Conservation (phyloP, 1,139 yeast species). For the Meyerozyma smithsonii region DNA sequence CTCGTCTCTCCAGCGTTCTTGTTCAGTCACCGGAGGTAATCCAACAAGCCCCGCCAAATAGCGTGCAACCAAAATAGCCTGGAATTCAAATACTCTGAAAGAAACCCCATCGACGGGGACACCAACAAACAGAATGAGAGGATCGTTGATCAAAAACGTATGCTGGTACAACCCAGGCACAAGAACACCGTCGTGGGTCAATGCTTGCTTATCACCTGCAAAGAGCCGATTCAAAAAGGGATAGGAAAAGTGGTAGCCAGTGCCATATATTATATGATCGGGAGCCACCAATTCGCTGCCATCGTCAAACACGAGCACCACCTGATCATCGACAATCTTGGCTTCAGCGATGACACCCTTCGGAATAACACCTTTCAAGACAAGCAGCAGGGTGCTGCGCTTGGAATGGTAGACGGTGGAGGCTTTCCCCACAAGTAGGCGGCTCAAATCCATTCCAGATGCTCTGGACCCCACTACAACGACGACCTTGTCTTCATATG, state of each 20-base stretch:
- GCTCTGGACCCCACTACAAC: constrained; percentile 42
- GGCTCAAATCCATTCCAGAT: constrained; percentile 39
- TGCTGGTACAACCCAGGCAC: constrained; percentile 32
- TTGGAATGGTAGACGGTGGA: constrained; percentile 26
- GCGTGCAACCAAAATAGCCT: constrained; percentile 41
- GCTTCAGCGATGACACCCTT: constrained; percentile 24
- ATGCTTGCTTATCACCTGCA: constrained; percentile 11
- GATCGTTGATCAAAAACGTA: constrained; percentile 34
- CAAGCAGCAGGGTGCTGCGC: constrained; percentile 13
- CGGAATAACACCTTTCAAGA: constrained; percentile 8
- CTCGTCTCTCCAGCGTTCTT: constrained; percentile 26
- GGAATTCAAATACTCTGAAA: constrained; percentile 43
- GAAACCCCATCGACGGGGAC: constrained; percentile 39
- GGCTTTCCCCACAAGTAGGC: constrained; percentile 21
- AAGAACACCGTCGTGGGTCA: constrained; percentile 26
- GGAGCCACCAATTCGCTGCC: constrained; percentile 23
- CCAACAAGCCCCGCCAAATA: constrained; percentile 34
- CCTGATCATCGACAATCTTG: constrained; percentile 11
- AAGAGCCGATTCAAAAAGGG: constrained; percentile 31
- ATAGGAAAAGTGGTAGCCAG: constrained; percentile 41
- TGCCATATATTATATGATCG: constrained; percentile 37
- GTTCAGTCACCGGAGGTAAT: constrained; percentile 29
- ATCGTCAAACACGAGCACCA: constrained; percentile 26
- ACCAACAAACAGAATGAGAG: constrained; percentile 34
- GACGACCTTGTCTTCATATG: constrained; percentile 26